Base-by-base conservation (phyloP, 2,329 filamentous ascomycete genomes). In the Niveomyces coronatus region DNA sequence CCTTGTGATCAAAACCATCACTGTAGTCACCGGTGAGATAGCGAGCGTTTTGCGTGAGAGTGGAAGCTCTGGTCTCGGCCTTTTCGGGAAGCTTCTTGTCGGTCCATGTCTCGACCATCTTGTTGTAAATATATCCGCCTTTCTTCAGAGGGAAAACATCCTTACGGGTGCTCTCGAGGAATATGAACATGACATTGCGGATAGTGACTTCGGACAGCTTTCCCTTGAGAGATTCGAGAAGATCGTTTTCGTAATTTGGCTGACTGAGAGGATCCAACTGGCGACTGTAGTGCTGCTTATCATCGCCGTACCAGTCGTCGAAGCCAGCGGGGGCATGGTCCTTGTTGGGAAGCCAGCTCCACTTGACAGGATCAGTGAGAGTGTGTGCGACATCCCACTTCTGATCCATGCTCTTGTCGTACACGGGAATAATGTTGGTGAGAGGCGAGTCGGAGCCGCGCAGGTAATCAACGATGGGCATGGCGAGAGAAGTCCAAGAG, bases 101-200 rank as follows among this genome's bases (percentile, higher is more conserved):
- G 5, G 52, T 49, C 15, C 51, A 53, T 2, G 60, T 60, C 3
- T 55, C 46, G 3, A 48, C 45, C 2, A 61, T 52, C 1, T 55
- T 55, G 9, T 60, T 51, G 43, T 55, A 60, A 14, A 65, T 57
- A 27, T 61, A 44, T 4, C 57, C 60, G 2, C 56, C 51, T 38
- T 62, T 62, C 30, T 64, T 64, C n/a, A 68, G 44, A 0, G 65
- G 64, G 20, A 67, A 68, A 4, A 67, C 56, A 34, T 68, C 64
- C 4, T 59, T 60, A 13, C 64, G 55, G 0, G 63, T 65, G 24
- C 62, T 65, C 36, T 68, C 64, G 1, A 68, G 50, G 13, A 63
- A 54, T 4, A 68, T 39, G 16, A 67, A 43, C 16, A 68, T 48
- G 9, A 68, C 53, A 37, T 68, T 62, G 28, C 62, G 61, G 37